Conservation (phyloP, 306 rosid species). For the Begonia peltatifolia region DNA sequence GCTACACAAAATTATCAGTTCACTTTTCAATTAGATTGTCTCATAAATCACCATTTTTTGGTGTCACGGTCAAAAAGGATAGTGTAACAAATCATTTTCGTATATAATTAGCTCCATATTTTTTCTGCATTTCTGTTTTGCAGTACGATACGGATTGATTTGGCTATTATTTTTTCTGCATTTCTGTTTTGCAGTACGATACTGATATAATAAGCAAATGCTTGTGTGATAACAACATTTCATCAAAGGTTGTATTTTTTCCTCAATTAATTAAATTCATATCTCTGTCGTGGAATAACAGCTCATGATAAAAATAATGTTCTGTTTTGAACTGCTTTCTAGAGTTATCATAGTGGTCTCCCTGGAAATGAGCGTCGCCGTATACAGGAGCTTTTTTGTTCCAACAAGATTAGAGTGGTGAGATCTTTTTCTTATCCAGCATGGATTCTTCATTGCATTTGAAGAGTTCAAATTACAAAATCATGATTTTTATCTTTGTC, state of each 20-base stretch:
- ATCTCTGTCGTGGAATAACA: slow-evolving; percentile 1
- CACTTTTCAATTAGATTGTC: too few relatives aligned
- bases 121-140: slow-evolving; percentile 14
- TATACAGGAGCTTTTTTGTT: slow-evolving; percentile 68
- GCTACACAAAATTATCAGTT: too few relatives aligned
- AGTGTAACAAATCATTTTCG: too few relatives aligned
- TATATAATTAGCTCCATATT: too few relatives aligned
- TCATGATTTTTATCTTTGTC: slow-evolving; percentile 5
- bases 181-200: slow-evolving; percentile 50
- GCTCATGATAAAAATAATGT: slow-evolving; percentile 13
- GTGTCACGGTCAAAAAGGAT: background rate
- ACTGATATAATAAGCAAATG: slow-evolving; percentile 60
- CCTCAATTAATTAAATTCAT: slow-evolving; percentile 8
- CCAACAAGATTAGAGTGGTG: slow-evolving; percentile 84
- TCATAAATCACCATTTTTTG: background rate
- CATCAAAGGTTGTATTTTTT: slow-evolving; percentile 54
- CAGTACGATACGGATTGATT: slow-evolving; percentile 47
- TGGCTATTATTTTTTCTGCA: slow-evolving; percentile 7
- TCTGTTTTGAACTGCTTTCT: slow-evolving; percentile 13
- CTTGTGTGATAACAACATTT: slow-evolving; percentile 53
- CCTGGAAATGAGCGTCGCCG: slow-evolving; percentile 66
- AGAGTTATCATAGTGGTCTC: slow-evolving; percentile 83
- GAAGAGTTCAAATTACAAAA: slow-evolving; percentile 4
- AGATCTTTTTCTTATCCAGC: slow-evolving; percentile 19
- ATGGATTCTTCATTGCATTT: slow-evolving; percentile 7